Evolutionary conservation across 2,329 filamentous ascomycete genomes (phyloP), one percentile per base, ranked within the genome.

Genomic region (Fusarium nodosum): DNA sequence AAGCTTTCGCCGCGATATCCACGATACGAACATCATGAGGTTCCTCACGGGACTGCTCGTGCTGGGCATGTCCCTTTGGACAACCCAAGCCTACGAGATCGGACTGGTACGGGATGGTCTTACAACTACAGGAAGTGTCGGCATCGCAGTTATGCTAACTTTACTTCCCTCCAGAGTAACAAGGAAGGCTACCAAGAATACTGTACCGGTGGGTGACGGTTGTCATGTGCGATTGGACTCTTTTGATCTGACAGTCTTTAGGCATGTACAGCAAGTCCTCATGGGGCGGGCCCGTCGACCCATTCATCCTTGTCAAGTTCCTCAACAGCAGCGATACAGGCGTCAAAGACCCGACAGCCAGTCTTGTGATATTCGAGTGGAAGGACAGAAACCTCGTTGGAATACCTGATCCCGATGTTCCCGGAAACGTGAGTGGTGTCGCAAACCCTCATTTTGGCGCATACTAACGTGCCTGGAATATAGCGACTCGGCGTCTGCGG

Each of bases 311-410:
- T 72, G 87, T 93, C 78, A 93, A 93, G 77, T 97, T 97, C 76
- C 81, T 91, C 41, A 80, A 86, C 81, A 76, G 84, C 81, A 78
- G 87, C 74, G 82, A 86, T 60, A 85, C 87, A 33, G 84, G 90
- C 58, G 74, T 63, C 26, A 82, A 86, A 46, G 91, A 97, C 77
- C 91, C 92, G 7, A 84, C 93, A 44, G 91, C 94, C 69, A 97
- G 93, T 79, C 81, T 97, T 73, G 85, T 97, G 54, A 91, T 99
- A 68, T 99, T 97, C 79, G 95, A 99, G 81, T 99, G 94, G 93
- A 90, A 87, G 72, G 96, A 99, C 77, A 90, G 92, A 77, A 82
- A 88, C 53, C 84, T 95, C 57, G 89, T 99, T 69, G 94, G 95
- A 44, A 86, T 91, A 61, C 85, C 86, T 36, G 83, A 88, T 52